Evolutionary conservation across 306 rosid genomes (phyloP).

Genomic region (Purshia tridentata): DNA sequence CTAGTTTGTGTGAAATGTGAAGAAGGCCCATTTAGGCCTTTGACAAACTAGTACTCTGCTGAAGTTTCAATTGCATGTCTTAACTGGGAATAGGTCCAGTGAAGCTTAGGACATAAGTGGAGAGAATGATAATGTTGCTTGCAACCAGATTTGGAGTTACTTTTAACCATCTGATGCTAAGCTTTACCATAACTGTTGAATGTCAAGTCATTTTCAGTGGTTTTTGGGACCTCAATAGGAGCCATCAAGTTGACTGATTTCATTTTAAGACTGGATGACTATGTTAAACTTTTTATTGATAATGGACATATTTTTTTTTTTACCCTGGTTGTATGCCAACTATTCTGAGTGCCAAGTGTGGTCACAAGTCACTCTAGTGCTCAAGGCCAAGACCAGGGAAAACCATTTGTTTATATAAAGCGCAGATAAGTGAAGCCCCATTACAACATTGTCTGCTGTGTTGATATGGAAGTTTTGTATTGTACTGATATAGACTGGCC

Average conservation of each 20-base stretch:
- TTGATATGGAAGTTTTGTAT: conserved; percentile 33
- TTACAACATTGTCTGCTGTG: conserved; percentile 27
- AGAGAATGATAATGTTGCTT: not conserved
- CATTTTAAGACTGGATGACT: not conserved
- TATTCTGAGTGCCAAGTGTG: conserved; percentile 22
- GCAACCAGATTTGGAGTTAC: not conserved
- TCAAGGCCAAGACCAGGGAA: conserved; percentile 3
- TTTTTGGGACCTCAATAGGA: not conserved
- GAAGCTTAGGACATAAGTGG: not conserved
- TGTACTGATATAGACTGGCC: conserved; percentile 23
- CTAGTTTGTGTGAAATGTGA: not conserved
- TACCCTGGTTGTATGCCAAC: not conserved
- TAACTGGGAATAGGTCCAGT: not conserved
- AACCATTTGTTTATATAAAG: conserved; percentile 38
- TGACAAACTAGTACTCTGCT: not conserved
- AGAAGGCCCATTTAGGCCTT: not conserved
- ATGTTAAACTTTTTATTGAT: not conserved
- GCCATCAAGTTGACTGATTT: conserved; percentile 1
- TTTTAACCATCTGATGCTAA: not conserved
- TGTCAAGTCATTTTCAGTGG: not conserved
- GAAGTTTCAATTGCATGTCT: not conserved
- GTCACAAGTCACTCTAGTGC: conserved; percentile 27
- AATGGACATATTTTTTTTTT: not conserved
- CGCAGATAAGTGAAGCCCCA: conserved; percentile 36
- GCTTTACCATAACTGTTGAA: not conserved